Evolutionary conservation across 306 rosid species (phyloP), one percentile per base, ranked within the genome.

Genomic region (Citrullus mucosospermus): DNA sequence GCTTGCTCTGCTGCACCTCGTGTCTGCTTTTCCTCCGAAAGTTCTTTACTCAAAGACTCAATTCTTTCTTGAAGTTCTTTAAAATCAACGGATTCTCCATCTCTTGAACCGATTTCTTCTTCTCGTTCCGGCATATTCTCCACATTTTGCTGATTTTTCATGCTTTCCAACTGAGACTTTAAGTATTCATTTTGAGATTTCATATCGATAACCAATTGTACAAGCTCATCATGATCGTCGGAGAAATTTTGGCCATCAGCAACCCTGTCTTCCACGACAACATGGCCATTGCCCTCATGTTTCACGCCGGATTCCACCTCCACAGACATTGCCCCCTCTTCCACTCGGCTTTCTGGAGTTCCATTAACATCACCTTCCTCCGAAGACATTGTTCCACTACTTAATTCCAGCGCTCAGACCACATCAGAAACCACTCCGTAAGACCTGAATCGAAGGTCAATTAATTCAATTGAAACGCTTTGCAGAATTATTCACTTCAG

Each of bases 1-100:
- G 98, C 96, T 82, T 80, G 91, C 79, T 96, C 99, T 0, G 98
- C 91, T 15, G 99, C 97, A 67, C 79, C 85, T 71, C 97, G 92
- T 15, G 97, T 96, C 81, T 90, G 91, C 51, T 85, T 96, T 84
- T 96, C 98, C 81, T 87, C 92, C 82, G 80, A 34, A 80, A 96
- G 92, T 62, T 90, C 90, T 79, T 78, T 85, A 76, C 81, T 87
- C 79, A 96, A 87, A 15, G 81, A 80, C 60, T 88, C 86, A 63
- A 96, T 81, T 80, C 61, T 88, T 82, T 81, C 88, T 70, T 70
- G 89, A 68, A 91, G 91, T 69, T 86, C 88, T 78, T 84, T 86
- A 78, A 79, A 85, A 62, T 79, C 77, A 70, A 84, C 82, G 59
- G 90, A 83, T 76, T 79, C 87, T 50, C 75, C 73, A 32, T 78